These are phyloP conservation scores for Ophiostoma tasmaniense DNA, from an alignment of 2,329 filamentous ascomycete genomes.

Conservation along the genomic window DNA sequence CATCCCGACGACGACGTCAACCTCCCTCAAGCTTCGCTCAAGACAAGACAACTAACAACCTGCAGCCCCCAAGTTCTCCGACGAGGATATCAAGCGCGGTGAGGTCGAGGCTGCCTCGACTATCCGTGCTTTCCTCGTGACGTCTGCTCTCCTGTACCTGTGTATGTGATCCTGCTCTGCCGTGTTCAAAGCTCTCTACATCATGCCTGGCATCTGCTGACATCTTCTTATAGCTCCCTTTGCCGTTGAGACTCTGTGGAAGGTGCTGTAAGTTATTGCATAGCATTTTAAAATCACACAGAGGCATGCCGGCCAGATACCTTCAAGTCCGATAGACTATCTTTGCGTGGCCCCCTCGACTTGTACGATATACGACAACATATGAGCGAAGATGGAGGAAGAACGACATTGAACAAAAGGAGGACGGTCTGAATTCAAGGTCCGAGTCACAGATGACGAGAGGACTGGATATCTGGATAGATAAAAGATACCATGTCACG, in stretches of 20 bases:
- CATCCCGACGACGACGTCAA: neutral
- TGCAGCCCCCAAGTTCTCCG: constrained; percentile 50
- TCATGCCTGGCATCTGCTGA: no score
- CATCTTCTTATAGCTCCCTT: constrained; percentile 42
- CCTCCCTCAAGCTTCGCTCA: neutral
- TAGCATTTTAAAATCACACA: neutral
- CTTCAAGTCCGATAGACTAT: neutral
- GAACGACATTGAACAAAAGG: neutral
- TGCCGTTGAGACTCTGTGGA: constrained; percentile 40
- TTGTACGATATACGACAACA: neutral
- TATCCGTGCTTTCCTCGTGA: constrained; percentile 57
- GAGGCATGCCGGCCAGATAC: neutral
- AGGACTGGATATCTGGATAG: neutral
- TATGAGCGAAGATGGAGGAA: neutral
- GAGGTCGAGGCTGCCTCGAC: constrained; percentile 60
- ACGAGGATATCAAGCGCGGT: constrained; percentile 60
- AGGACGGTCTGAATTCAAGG: neutral
- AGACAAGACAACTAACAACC: neutral
- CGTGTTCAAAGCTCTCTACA: neutral
- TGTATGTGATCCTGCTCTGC: constrained; percentile 47
- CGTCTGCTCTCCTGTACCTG: constrained; percentile 63
- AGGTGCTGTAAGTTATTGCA: constrained; percentile 26
- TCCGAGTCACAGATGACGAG: neutral
- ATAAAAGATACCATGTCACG: constrained; percentile 4
- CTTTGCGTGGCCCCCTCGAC: neutral